phyloP scores from a whole-genome alignment of 169 alveolate genomes.

The Plasmodium yoelii region DNA sequence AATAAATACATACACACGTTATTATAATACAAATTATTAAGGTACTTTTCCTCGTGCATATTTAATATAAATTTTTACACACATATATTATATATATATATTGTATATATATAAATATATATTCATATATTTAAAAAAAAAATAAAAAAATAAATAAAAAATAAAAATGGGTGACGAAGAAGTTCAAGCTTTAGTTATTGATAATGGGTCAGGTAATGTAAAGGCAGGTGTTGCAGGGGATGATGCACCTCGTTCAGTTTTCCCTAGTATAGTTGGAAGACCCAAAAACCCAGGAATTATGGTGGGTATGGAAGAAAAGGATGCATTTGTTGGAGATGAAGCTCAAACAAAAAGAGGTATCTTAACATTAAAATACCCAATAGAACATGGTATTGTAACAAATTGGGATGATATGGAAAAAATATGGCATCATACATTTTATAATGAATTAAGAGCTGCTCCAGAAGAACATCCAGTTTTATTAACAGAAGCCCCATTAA shows the following conservation, averaged over 20 bases:
- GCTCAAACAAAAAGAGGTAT: slow-evolving; percentile 99
- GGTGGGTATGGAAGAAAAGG: slow-evolving; percentile 98
- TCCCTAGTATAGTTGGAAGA: slow-evolving; percentile 99
- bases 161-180: slow-evolving; percentile 74
- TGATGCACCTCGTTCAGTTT: slow-evolving; percentile 98
- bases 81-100: too few species aligned
- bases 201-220: slow-evolving; percentile 99
- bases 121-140: background rate
- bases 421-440: slow-evolving; percentile 98
- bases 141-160: slow-evolving; percentile 6
- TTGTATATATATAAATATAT: too few species aligned
- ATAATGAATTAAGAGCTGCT: slow-evolving; percentile 96
- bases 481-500: slow-evolving; percentile 98
- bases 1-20: background rate
- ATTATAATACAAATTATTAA: slow-evolving; percentile 3
- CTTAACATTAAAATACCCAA: slow-evolving; percentile 97
- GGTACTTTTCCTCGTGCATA: background rate
- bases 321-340: slow-evolving; percentile 98
- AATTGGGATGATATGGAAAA: slow-evolving; percentile 99
- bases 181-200: slow-evolving; percentile 96
- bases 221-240: slow-evolving; percentile 99
- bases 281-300: slow-evolving; percentile 96
- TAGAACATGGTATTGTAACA: slow-evolving; percentile 98
- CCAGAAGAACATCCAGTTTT: slow-evolving; percentile 98
- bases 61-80: slow-evolving; percentile 4